Base-by-base conservation (phyloP, 108 stramenopile genomes). In the Bacterosira constricta region DNA sequence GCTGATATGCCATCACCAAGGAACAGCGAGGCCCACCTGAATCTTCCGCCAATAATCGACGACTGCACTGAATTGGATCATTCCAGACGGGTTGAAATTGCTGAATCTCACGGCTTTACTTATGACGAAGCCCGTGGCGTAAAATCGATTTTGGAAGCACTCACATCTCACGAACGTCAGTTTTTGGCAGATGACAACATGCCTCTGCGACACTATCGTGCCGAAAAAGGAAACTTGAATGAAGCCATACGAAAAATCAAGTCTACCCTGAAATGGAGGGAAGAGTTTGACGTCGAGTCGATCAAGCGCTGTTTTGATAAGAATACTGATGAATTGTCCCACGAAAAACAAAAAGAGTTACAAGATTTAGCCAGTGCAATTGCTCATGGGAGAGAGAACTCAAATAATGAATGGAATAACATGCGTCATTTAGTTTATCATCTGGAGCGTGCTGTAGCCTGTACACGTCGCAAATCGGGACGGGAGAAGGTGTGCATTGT, bases 371-470 rank as follows among this genome's bases (percentile, higher is more conserved):
- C 81, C 15, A 39, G 64, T 18, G 75, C 88, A 25, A 68, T 91
- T 10, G 42, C 65, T 44, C 69, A 84, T 26, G 81, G 78, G 3
- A 65, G 59, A 6, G 97, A 98, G 61, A 98, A 97, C 69, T 92
- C 92, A 8, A 63, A 67, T 8, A 53, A 91, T 51, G 83, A 88
- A 49, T 53, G 77, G 23, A 82, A 90, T 38, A 90, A 97, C 39
- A 95, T 98, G 85, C 66, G 83, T 21, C 90, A 97, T 74, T 75
- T 98, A 52, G 96, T 96, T 0, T 97, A 94, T 61, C 85, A 90
- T 59, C 64, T 98, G 50, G 96, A 95, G 75, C 77, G 94, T 41
- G 93, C 91, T 9, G 89, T 95, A 57, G 86, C 86, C 10, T 95
- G 94, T 63, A 87, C 88, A 12, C 59, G 69, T 12, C 53, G 72